These are phyloP conservation scores for Lipomyces starkeyi DNA, from an alignment of 805 yeast genomes.

Conservation along the genomic window DNA sequence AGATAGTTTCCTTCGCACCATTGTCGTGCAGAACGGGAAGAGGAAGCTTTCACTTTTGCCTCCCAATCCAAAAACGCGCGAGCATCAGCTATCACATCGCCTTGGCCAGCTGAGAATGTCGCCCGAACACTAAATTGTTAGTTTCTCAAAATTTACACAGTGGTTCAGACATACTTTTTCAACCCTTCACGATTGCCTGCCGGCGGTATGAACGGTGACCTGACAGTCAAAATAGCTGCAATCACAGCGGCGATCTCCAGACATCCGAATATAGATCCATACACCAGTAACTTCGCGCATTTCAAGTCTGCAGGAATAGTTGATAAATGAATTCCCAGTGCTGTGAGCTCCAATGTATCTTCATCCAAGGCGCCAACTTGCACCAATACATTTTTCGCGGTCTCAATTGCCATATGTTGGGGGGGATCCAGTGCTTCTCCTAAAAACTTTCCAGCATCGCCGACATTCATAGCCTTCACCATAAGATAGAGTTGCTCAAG, in stretches of 20 bases:
- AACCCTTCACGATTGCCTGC: slow-evolving; percentile 69
- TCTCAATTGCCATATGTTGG: slow-evolving; percentile 54
- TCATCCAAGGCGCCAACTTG: slow-evolving; percentile 75
- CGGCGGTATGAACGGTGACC: slow-evolving; percentile 72
- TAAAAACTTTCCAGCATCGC: slow-evolving; percentile 71
- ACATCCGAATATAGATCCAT: slow-evolving; percentile 83
- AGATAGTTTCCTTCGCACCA: slow-evolving; percentile 64
- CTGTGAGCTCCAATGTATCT: slow-evolving; percentile 59
- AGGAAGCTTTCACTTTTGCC: slow-evolving; percentile 30
- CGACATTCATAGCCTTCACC: slow-evolving; percentile 88
- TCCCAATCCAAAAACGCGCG: slow-evolving; percentile 64
- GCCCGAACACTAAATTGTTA: slow-evolving; percentile 32
- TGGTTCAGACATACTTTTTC: slow-evolving; percentile 48
- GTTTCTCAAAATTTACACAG: not conserved
- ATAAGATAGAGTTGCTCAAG: slow-evolving; percentile 81
- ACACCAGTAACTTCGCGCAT: slow-evolving; percentile 80
- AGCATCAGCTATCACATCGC: slow-evolving; percentile 76
- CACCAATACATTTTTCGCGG: slow-evolving; percentile 58
- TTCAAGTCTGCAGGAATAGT: slow-evolving; percentile 82
- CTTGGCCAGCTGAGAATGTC: slow-evolving; percentile 54
- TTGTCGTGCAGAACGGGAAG: slow-evolving; percentile 41
- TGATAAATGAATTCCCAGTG: slow-evolving; percentile 80
- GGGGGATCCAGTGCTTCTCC: slow-evolving; percentile 86
- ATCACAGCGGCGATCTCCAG: slow-evolving; percentile 76
- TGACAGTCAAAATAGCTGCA: slow-evolving; percentile 77